Conservation (phyloP, 2,329 filamentous ascomycete species). For the Nemania sp. region DNA sequence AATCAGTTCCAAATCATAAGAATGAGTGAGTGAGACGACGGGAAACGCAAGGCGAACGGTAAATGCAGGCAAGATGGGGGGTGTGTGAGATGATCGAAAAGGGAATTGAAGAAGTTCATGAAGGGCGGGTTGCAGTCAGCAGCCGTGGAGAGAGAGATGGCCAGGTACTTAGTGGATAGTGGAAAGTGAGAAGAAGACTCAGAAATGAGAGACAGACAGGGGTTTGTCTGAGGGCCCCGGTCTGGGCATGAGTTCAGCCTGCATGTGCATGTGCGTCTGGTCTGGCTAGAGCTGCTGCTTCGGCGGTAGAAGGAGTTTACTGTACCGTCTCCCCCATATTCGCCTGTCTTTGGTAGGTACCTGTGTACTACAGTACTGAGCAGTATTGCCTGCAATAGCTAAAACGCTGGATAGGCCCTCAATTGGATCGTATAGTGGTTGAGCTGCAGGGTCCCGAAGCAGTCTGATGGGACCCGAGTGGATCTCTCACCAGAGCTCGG, state of each 20-base stretch:
- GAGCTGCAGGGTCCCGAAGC: conserved; percentile 39
- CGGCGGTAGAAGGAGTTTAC: conserved; percentile 14
- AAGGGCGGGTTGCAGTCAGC: conserved; percentile 16
- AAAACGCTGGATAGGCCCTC: background rate
- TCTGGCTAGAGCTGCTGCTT: conserved; percentile 13
- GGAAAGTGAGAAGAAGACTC: conserved; percentile 1
- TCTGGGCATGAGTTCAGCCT: conserved; percentile 30
- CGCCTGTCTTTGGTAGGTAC: conserved; percentile 15
- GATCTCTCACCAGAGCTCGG: conserved; percentile 20
- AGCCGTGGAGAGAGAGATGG: background rate
- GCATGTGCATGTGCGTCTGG: conserved; percentile 33
- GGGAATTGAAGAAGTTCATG: conserved; percentile 22
- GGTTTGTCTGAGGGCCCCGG: conserved; percentile 13
- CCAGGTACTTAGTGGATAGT: background rate
- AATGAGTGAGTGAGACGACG: background rate
- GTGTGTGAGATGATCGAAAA: conserved; percentile 16
- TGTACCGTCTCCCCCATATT: conserved; percentile 7
- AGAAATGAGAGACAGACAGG: background rate
- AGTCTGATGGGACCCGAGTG: conserved; percentile 22
- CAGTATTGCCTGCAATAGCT: background rate
- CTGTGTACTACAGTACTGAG: background rate
- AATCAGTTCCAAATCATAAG: background rate
- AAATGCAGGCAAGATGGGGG: conserved; percentile 17
- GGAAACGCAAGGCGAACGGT: conserved; percentile 3
- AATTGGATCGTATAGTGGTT: conserved; percentile 3